Evolutionary conservation across 441 rosid species (phyloP), one percentile per base, ranked within the genome.

Genomic region (Bruguiera hainesii): DNA sequence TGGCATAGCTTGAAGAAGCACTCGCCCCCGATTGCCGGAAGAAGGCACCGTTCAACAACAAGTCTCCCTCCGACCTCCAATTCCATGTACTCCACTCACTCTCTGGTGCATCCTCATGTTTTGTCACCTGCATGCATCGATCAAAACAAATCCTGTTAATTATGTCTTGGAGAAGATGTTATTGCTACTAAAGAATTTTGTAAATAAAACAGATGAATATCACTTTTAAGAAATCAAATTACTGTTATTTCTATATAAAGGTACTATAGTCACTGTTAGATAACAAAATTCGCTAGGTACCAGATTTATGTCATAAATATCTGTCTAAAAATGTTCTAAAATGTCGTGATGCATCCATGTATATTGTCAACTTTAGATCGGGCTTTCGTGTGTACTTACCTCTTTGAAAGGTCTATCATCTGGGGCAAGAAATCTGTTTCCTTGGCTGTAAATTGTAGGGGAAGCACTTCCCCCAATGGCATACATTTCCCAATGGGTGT

Each of bases 401-500:
- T 90, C 97, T 78, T 93, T 90, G 56, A 90, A 90, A 7, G 84
- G 78, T 13, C 83, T 74, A 50, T 85, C 84, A 29, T 53, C 28
- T 0, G 98, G 97, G 26, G 98, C 98, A 31, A 84, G 82, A 28
- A 89, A 93, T 61, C 98, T 81, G 78, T 93, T 93, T 33, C 96
- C 98, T 80, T 93, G 97, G 74, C 98, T 93, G 78, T 87, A 86
- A 66, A 93, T 93, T 46, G 98, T 93, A 21, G 98, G 98, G 13
- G 72, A 62, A 53, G 96, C 96, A 65, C 98, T 93, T 71, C 98
- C 98, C 39, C 98, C 98, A 18, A 93, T 93, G 8, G 97, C 98
- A 63, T 93, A 93, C 98, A 93, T 93, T 72, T 89, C 96, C 98
- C 98, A 93, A 71, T 93, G 97, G 58, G 98, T 93, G 69, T 93